Percentiles rank a stretch among this genome's conserved stretches.
Evolutionary conservation across 345 rosid species (phyloP).

Genomic region (Eucalyptus rudis): DNA sequence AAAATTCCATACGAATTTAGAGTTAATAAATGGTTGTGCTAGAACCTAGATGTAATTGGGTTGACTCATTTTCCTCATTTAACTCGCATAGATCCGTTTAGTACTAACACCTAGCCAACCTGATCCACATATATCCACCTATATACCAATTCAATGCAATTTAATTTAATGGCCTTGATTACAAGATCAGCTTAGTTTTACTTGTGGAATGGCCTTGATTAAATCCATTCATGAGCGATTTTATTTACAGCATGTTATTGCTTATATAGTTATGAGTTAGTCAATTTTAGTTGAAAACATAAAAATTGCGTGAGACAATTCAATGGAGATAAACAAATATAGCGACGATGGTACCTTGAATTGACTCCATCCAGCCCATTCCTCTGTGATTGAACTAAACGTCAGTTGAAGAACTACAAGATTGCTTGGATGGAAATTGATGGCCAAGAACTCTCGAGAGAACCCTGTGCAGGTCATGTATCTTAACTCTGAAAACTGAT

Average conservation of each 20-base stretch:
- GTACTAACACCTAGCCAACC: neutral
- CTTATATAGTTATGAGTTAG: neutral
- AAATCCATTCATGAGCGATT: neutral
- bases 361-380: neutral
- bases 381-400: fast-evolving
- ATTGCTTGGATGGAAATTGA: neutral
- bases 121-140: too few species aligned
- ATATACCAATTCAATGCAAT: too few species aligned
- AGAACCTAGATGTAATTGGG: neutral
- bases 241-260: neutral
- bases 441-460: neutral
- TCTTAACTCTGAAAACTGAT: too few species aligned
- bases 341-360: neutral
- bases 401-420: neutral
- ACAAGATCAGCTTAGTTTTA: neutral
- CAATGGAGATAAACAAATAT: neutral
- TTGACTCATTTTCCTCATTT: neutral
- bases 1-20: too few species aligned
- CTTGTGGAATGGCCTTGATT: neutral
- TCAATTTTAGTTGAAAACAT: too few species aligned
- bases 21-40: neutral
- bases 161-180: neutral
- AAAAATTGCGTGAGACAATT: too few species aligned
- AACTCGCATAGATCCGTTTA: neutral
- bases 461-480: fast-evolving